Evolutionary conservation across 2,329 filamentous ascomycete species (phyloP).

Genomic region (Paraphaeosphaeria sporulosa): DNA sequence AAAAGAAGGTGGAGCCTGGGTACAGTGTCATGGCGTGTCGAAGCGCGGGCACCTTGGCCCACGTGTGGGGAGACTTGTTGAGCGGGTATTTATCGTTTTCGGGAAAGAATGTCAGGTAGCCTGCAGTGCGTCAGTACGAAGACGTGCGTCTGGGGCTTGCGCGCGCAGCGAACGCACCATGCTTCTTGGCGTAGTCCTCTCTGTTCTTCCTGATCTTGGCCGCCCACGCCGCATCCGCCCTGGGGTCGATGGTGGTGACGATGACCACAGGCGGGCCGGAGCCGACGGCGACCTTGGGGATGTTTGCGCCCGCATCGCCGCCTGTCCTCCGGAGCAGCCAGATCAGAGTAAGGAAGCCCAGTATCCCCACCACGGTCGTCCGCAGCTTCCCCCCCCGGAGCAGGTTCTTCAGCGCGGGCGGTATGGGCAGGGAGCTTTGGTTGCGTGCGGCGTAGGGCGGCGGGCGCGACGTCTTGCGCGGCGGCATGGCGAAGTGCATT

Average conservation of each 20-base stretch:
- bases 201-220: constrained; percentile 82
- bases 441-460: constrained; percentile 72
- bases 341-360: constrained; percentile 60
- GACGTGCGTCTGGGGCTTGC: too few species aligned
- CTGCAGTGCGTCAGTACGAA: constrained; percentile 55
- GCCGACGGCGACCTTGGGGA: constrained; percentile 49
- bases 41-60: constrained; percentile 83
- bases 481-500: constrained; percentile 89
- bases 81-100: constrained; percentile 79
- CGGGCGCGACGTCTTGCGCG: constrained; percentile 81
- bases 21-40: constrained; percentile 86
- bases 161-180: constrained; percentile 68
- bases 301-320: constrained; percentile 22
- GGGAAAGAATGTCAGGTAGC: constrained; percentile 86
- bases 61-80: constrained; percentile 63
- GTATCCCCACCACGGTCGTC: constrained; percentile 61
- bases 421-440: constrained; percentile 48
- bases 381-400: constrained; percentile 69
- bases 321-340: constrained; percentile 47
- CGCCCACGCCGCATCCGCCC: constrained; percentile 71
- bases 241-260: constrained; percentile 82
- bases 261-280: constrained; percentile 70
- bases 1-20: constrained; percentile 81
- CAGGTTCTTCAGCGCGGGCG: constrained; percentile 56
- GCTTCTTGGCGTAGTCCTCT: constrained; percentile 80